phyloP scores from a whole-genome alignment of 768 basidiomycete species.

The Boletus fagicola region DNA sequence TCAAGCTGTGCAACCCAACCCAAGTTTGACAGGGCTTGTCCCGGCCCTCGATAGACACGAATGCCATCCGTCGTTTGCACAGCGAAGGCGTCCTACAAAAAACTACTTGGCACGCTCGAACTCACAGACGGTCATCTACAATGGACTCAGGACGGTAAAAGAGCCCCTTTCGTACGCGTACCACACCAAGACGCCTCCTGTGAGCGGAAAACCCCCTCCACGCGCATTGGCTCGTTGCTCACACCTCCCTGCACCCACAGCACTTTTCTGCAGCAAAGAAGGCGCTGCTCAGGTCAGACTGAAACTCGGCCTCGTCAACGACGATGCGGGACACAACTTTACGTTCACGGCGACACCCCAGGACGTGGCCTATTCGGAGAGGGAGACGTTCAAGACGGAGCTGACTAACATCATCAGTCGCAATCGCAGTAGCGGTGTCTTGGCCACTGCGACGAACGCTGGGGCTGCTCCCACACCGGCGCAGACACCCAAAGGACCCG shows the following conservation, averaged over 20 bases:
- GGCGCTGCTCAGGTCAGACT: slow-evolving; percentile 76
- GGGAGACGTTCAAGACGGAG: slow-evolving; percentile 81
- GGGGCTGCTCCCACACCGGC: slow-evolving; percentile 21
- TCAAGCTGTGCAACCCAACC: background rate
- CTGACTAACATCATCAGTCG: slow-evolving; percentile 73
- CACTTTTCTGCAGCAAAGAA: slow-evolving; percentile 84
- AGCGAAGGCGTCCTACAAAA: slow-evolving; percentile 84
- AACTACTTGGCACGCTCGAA: slow-evolving; percentile 69
- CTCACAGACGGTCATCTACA: slow-evolving; percentile 70
- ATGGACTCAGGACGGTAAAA: slow-evolving; percentile 78
- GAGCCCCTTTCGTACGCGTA: slow-evolving; percentile 61
- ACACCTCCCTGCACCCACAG: slow-evolving; percentile 35
- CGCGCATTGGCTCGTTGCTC: slow-evolving; percentile 4
- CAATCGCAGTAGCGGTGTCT: slow-evolving; percentile 49
- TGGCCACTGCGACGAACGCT: slow-evolving; percentile 10
- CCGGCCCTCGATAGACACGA: background rate
- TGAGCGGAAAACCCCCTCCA: slow-evolving; percentile 38
- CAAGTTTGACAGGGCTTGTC: background rate
- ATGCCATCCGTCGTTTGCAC: slow-evolving; percentile 70
- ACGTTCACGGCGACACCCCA: slow-evolving; percentile 66
- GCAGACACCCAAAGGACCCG: slow-evolving; percentile 25
- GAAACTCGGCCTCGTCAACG: slow-evolving; percentile 65
- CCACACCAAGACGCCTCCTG: slow-evolving; percentile 58
- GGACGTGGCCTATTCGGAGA: slow-evolving; percentile 61
- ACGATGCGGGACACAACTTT: slow-evolving; percentile 79